Evolutionary conservation across 345 rosid genomes (phyloP).

Genomic region (Psidium friedrichsthalianum): DNA sequence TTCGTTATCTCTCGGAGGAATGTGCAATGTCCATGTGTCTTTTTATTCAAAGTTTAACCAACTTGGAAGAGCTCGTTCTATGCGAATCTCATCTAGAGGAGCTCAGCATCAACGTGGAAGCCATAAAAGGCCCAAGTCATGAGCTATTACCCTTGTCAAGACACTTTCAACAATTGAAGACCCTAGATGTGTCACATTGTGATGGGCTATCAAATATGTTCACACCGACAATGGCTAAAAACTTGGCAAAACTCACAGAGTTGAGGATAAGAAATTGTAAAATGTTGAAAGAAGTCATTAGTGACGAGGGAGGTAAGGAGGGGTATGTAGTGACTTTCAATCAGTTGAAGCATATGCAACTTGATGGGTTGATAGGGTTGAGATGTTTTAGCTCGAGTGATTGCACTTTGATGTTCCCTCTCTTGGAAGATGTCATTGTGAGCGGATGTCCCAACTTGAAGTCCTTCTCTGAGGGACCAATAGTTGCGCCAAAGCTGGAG

Average conservation of each 20-base stretch:
- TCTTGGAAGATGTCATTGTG: too few relatives aligned
- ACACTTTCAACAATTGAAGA: background rate
- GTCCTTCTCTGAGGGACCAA: too few relatives aligned
- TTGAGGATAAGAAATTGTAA: background rate
- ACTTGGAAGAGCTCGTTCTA: background rate
- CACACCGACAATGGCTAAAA: background rate
- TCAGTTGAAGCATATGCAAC: background rate
- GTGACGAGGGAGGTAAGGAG: background rate
- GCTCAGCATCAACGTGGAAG: rapidly evolving
- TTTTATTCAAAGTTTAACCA: rapidly evolving
- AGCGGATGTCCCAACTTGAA: too few relatives aligned
- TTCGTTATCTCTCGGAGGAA: rapidly evolving
- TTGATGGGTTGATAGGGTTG: background rate
- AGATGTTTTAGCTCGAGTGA: too few relatives aligned
- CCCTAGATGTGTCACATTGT: background rate
- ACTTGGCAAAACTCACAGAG: background rate
- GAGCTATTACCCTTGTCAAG: background rate
- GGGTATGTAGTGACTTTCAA: background rate
- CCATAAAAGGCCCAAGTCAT: background rate
- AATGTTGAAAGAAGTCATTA: background rate
- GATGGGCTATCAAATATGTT: background rate
- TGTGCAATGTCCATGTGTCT: background rate
- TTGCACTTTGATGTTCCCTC: too few relatives aligned
- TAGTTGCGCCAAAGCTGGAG: too few relatives aligned
- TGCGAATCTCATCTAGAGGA: background rate